Conservation (phyloP, 2,329 filamentous ascomycete species). For the Dothistroma septosporum region DNA sequence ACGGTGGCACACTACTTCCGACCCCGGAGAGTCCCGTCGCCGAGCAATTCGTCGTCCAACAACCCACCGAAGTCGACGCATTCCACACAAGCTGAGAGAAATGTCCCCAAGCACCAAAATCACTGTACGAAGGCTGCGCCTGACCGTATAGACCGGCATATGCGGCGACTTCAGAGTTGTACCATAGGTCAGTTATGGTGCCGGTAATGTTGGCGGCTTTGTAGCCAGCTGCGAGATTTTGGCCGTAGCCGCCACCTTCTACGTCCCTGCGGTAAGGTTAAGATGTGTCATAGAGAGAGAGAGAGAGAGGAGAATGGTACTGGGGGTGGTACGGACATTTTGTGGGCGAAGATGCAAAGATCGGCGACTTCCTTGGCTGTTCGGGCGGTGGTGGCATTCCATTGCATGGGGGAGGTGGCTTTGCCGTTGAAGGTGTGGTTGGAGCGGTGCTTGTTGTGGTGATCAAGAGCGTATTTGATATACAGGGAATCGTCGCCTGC, state of each 20-base stretch:
- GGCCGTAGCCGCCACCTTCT: slow-evolving; percentile 66
- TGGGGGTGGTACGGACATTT: slow-evolving; percentile 57
- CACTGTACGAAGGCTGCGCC: slow-evolving; percentile 53
- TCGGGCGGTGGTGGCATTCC: slow-evolving; percentile 58
- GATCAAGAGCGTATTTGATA: background rate
- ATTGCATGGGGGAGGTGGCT: slow-evolving; percentile 50
- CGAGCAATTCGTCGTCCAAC: slow-evolving; percentile 54
- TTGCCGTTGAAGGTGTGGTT: slow-evolving; percentile 2
- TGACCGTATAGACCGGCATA: slow-evolving; percentile 37
- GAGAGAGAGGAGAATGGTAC: background rate
- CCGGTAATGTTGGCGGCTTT: slow-evolving; percentile 54
- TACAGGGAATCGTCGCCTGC: background rate
- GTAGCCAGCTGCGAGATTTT: slow-evolving; percentile 76
- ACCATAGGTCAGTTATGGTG: slow-evolving; percentile 77
- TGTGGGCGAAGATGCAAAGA: slow-evolving; percentile 67
- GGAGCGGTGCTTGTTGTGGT: slow-evolving; percentile 6
- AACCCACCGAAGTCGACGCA: slow-evolving; percentile 58
- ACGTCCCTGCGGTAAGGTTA: slow-evolving; percentile 41
- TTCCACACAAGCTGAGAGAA: slow-evolving; percentile 72
- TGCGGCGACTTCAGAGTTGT: slow-evolving; percentile 68
- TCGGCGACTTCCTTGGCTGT: slow-evolving; percentile 62
- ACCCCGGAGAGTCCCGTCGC: slow-evolving; percentile 43
- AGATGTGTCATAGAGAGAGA: background rate
- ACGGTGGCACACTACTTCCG: slow-evolving; percentile 43
- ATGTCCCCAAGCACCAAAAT: slow-evolving; percentile 66